Percentiles rank a stretch among this genome's conserved stretches.
Evolutionary conservation across 352 stramenopile genomes (phyloP).

Genomic region (Phytopythium litorale): DNA sequence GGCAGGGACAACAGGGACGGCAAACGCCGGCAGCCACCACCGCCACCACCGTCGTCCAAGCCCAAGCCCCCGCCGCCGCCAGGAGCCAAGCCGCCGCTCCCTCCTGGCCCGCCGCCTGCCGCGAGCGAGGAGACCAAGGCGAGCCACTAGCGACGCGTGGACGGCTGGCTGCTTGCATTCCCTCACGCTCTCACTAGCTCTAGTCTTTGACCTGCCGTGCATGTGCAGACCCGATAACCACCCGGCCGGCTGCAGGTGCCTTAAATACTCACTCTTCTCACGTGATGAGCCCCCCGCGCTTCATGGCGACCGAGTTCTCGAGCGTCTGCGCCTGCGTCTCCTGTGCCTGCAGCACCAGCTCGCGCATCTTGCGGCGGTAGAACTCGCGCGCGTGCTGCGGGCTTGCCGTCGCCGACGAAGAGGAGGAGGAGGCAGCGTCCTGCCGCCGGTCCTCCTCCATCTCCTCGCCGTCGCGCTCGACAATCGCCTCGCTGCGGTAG

Average conservation of each 20-base stretch:
- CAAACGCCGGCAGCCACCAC: constrained; percentile 19
- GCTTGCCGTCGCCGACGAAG: neutral
- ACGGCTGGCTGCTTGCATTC: constrained; percentile 8
- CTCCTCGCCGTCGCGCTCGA: constrained; percentile 18
- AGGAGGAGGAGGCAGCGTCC: neutral
- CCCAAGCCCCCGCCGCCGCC: constrained; percentile 45
- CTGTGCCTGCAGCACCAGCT: constrained; percentile 64
- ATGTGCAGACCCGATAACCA: neutral
- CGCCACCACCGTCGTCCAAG: constrained; percentile 25
- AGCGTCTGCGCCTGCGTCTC: constrained; percentile 65
- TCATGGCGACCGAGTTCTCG: constrained; percentile 52
- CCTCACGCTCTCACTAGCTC: neutral
- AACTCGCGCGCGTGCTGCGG: constrained; percentile 25
- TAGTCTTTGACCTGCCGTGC: neutral
- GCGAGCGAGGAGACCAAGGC: constrained; percentile 9
- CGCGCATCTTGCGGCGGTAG: constrained; percentile 62
- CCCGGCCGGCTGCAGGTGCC: neutral
- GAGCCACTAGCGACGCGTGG: constrained; percentile 13
- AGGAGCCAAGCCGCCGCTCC: constrained; percentile 59
- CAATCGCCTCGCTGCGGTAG: constrained; percentile 14
- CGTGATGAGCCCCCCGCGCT: constrained; percentile 36
- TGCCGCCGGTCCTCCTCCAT: constrained; percentile 5
- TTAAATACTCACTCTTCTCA: constrained; percentile 13
- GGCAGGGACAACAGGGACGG: neutral
- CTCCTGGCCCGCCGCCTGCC: constrained; percentile 44